phyloP scores from a whole-genome alignment of 2,329 filamentous ascomycete species.

The Alternaria novae-zelandiae region DNA sequence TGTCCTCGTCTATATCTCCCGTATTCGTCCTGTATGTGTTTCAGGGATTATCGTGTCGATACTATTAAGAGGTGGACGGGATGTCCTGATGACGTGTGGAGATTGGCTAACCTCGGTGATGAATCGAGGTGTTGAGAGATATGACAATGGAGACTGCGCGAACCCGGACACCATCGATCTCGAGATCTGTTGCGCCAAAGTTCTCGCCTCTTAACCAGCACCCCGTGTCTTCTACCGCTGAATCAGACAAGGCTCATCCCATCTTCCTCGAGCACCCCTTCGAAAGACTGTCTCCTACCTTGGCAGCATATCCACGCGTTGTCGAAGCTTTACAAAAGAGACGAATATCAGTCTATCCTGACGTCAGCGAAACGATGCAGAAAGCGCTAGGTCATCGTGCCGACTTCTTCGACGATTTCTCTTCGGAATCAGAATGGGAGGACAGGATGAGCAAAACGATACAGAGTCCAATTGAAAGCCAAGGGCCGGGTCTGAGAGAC shows the following conservation, averaged over 20 bases:
- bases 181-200: not conserved
- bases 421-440: conserved; percentile 33
- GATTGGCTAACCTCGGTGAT: not conserved
- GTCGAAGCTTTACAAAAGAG: conserved; percentile 27
- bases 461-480: conserved; percentile 14
- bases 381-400: conserved; percentile 22
- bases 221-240: conserved; percentile 16
- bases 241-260: conserved; percentile 27
- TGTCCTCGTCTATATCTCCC: conserved; percentile 14
- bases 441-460: conserved; percentile 27
- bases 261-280: conserved; percentile 34
- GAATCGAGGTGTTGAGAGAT: not conserved
- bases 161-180: not conserved
- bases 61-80: not conserved
- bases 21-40: conserved; percentile 9
- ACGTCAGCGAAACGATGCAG: conserved; percentile 33
- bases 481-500: conserved; percentile 7
- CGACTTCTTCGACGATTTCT: conserved; percentile 39
- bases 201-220: conserved; percentile 16
- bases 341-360: conserved; percentile 30
- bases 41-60: conserved; percentile 8
- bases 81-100: not conserved
- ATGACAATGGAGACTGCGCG: conserved; percentile 11
- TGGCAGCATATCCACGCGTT: conserved; percentile 38
- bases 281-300: conserved; percentile 35